Conservation (phyloP, 2,329 filamentous ascomycete genomes). For the Mollisiaceae sp. region DNA sequence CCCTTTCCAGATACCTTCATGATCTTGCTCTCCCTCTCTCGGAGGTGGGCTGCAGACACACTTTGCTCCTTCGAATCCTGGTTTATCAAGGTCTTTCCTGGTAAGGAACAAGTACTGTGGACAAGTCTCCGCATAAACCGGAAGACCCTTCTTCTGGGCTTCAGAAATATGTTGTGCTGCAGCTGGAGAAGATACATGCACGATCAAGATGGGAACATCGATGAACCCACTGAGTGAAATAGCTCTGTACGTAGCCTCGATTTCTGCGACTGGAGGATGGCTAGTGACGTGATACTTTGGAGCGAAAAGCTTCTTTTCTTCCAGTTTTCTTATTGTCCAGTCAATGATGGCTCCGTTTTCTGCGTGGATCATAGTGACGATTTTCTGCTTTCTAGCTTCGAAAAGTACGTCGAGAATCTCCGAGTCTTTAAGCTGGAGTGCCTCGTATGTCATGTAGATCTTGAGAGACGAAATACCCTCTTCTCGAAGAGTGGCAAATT, state of each 20-base stretch:
- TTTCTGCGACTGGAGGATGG: conserved; percentile 55
- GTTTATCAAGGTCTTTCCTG: conserved; percentile 53
- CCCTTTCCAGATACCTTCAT: conserved; percentile 56
- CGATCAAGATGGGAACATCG: conserved; percentile 57
- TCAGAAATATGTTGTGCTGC: conserved; percentile 52
- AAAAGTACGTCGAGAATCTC: conserved; percentile 51
- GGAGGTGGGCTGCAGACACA: conserved; percentile 60
- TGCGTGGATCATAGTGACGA: conserved; percentile 61
- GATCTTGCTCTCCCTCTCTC: conserved; percentile 50
- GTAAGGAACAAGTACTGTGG: conserved; percentile 62
- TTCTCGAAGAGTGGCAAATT: conserved; percentile 39
- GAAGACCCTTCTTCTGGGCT: conserved; percentile 54
- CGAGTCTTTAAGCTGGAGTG: conserved; percentile 46
- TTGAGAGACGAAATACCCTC: conserved; percentile 51
- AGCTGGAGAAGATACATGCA: conserved; percentile 56
- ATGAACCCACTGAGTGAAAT: conserved; percentile 56
- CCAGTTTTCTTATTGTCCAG: conserved; percentile 59
- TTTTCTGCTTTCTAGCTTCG: conserved; percentile 48
- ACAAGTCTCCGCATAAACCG: conserved; percentile 60
- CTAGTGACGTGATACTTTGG: conserved; percentile 57
- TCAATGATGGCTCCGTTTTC: conserved; percentile 60
- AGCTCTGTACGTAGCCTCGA: conserved; percentile 58
- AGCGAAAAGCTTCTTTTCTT: conserved; percentile 52
- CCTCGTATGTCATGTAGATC: conserved; percentile 52
- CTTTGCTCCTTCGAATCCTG: conserved; percentile 60